Evolutionary conservation across 306 rosid genomes (phyloP), one percentile per base, ranked within the genome.

Genomic region (Biancaea sappan): DNA sequence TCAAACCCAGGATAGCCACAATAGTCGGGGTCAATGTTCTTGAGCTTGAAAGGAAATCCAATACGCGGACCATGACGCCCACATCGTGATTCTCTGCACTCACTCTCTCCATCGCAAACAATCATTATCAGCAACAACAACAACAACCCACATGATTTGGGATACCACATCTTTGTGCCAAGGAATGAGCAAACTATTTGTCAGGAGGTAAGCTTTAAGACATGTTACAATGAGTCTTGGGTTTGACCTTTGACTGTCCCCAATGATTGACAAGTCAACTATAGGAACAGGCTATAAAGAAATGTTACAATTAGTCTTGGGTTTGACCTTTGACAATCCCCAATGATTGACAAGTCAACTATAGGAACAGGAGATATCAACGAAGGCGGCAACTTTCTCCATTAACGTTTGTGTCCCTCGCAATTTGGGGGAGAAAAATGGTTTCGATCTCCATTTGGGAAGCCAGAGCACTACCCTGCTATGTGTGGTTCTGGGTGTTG

Each of bases 31-130:
- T 80, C 75, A 0, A 6, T 9, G 47, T 43, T 4, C 24, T 82
- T 75, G 0, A 65, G 65, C 24, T 79, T 71, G 71, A 84, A 87
- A 4, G 89, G 91, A 58, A 87, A 80, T 35, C 63, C 68, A 22
- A 79, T 43, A 0, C 11, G 63, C 0, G 75, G 83, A 53, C 79
- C 82, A 3, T 72, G 14, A 26, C 3, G 46, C 31, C 77, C 74
- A 19, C 82, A 79, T 26, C 73, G 72, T 29, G 56, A 46, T 48
- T 73, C 79, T 2, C 9, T 2, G 31, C 44, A 74, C 4, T 18
- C 71, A 21, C n/a, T n/a, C n/a, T n/a, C n/a, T n/a, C n/a, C n/a
- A n/a, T n/a, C n/a, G n/a, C n/a, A n/a, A n/a, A n/a, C n/a, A n/a
- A n/a, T n/a, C n/a, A n/a, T n/a, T n/a, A n/a, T n/a, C n/a, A n/a